Base-by-base conservation (phyloP, 2,329 filamentous ascomycete genomes). In the Fusarium siculi region DNA sequence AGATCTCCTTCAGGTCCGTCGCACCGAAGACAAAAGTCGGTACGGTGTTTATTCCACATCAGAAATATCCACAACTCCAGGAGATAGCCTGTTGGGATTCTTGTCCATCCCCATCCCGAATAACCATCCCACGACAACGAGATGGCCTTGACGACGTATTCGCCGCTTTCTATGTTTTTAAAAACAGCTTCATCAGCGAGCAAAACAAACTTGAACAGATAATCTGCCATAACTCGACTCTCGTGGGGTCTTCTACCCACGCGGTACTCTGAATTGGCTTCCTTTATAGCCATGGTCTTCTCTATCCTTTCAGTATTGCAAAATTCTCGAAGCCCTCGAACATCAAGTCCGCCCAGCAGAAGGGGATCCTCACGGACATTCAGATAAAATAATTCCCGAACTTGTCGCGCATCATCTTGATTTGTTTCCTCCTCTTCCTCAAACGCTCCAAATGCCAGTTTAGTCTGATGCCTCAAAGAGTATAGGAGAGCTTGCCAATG, bases 1-100 rank as follows among this genome's bases (percentile, higher is more conserved):
- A 64, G 55, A 3, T 52, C 32, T 6, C 4, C 30, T 34, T 62
- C 39, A 3, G 44, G 0, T 7, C 21, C 10, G 0, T 1, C 0
- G 1, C n/a, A 52, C 4, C 3, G 0, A 5, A 64, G 4, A 23
- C 23, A 25, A 0, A 0, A 5, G 2, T 61, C 61, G 0, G 25
- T 9, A 3, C 39, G 11, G 5, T 63, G 1, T 28, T 47, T 23
- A 3, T 63, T 23, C 39, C 18, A 54, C 40, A 63, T 47, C 0
- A 65, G 34, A 18, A 16, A 47, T 4, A 0, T 54, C 72, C 66
- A 74, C 10, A 74, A 10, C 9, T 74, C 60, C 0, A 74, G 10
- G 11, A 74, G 15, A 63, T 58, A 66, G 1, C 70, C 49, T 7
- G 49, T 68, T 5, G 59, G 63, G 44, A 70, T 63, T 0, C 61